Evolutionary conservation across 192 early-diverging fungal genomes (phyloP), one percentile per base, ranked within the genome.

Genomic region (Endogone sp.): DNA sequence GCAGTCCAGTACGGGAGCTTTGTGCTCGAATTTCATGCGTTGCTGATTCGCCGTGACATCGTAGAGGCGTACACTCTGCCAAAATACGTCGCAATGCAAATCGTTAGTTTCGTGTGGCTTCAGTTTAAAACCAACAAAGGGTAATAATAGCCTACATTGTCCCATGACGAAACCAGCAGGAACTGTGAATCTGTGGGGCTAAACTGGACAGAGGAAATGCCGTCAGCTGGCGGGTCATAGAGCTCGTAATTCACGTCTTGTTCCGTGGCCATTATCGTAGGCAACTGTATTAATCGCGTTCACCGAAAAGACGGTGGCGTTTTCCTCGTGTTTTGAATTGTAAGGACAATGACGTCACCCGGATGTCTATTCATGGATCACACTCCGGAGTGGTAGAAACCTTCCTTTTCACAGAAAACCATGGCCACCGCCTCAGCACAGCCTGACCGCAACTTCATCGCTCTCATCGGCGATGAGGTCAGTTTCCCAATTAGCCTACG

Each of bases 121-220:
- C 21, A 59, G 26, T n/a, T 29, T 28, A 29, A 21, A 62, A 21
- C 26, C 26, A 24, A 6, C 6, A n/a, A 20, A 69, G 25, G 29
- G 26, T 21, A 4, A 28, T 31, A 16, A 13, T 64, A 56, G 59
- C 31, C 57, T 80, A 94, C 92, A 78, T 89, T 88, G 74, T 99
- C 96, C 97, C 97, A 99, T 49, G 92, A 94, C 21, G 91, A 87
- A 21, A 86, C 92, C 30, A 95, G 83, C 23, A 99, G 82, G 16
- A 87, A 74, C 23, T 73, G 73, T 23, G 87, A 81, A 37, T 91
- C 85, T 9, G 76, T 75, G n/a, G 88, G 87, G 68, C 84, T 79
- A 71, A 97, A 98, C 2, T 67, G 75, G 2, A 98, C 70, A 10
- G 77, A 71, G 3, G 93, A 91, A 67, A 98, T 94, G 16, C 90